Conservation (phyloP, 163 green algal genomes). For the Coccomyxa subellipsoidea region DNA sequence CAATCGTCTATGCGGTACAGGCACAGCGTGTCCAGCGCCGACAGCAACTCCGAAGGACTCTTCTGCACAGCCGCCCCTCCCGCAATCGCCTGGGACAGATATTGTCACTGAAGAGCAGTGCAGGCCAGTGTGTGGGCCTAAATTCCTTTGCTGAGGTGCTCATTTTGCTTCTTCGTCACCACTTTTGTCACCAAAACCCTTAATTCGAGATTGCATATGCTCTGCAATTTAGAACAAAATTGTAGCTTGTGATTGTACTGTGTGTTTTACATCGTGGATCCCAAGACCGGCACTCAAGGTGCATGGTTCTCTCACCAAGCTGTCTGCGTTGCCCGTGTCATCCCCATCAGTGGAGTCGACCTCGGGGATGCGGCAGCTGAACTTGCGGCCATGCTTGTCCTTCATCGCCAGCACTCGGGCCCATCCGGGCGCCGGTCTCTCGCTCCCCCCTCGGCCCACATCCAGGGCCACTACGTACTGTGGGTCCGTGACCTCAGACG, state of each 20-base stretch:
- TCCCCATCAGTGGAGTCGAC: background rate
- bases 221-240: too few species aligned
- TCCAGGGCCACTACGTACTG: conserved; percentile 1
- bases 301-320: background rate
- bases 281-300: too few species aligned
- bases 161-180: too few species aligned
- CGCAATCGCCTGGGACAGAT: background rate
- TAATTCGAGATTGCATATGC: too few species aligned
- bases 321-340: background rate
- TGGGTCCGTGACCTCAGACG: background rate
- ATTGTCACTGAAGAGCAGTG: too few species aligned
- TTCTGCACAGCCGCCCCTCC: background rate
- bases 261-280: too few species aligned
- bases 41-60: background rate
- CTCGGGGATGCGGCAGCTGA: background rate
- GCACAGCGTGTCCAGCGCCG: conserved; percentile 37
- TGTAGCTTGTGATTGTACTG: too few species aligned
- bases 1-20: conserved; percentile 74
- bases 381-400: background rate
- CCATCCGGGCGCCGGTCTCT: background rate
- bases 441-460: background rate
- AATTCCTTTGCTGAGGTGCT: too few species aligned
- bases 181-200: too few species aligned
- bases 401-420: background rate
- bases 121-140: too few species aligned